Evolutionary conservation across 2,329 filamentous ascomycete species (phyloP).

Genomic region (Taxawa tesnikishii): DNA sequence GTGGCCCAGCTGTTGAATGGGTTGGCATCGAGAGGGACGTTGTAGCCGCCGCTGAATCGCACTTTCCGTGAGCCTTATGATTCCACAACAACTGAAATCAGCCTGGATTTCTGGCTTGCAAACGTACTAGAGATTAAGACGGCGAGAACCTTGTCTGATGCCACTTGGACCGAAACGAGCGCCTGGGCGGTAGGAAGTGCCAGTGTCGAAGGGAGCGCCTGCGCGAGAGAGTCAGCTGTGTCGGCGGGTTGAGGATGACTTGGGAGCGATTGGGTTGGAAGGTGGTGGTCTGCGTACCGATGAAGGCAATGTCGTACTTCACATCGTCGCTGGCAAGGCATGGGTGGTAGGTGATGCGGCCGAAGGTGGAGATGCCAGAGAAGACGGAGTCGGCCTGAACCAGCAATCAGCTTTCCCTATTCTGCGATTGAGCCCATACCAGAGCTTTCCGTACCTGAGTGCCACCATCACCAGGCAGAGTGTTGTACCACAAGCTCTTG

Average conservation of each 20-base stretch:
- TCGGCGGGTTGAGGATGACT: too few species aligned
- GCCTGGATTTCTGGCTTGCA: constrained; percentile 17
- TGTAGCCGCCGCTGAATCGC: constrained; percentile 65
- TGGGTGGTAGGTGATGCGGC: constrained; percentile 63
- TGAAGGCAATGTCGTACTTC: constrained; percentile 75
- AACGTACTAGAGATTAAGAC: constrained; percentile 75
- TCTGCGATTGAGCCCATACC: not conserved
- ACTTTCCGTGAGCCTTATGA: constrained; percentile 37
- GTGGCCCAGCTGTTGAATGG: constrained; percentile 73
- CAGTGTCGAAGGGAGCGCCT: constrained; percentile 77
- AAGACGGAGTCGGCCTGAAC: constrained; percentile 75
- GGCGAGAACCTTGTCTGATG: constrained; percentile 74
- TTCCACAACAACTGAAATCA: constrained; percentile 13
- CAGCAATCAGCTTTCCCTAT: too few species aligned
- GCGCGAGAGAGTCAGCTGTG: too few species aligned
- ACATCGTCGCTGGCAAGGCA: constrained; percentile 59
- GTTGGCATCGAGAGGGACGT: constrained; percentile 67
- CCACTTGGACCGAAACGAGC: constrained; percentile 76
- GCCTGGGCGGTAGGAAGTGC: constrained; percentile 73
- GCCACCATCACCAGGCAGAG: constrained; percentile 68
- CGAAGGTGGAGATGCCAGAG: constrained; percentile 78
- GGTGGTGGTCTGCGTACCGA: too few species aligned
- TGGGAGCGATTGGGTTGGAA: too few species aligned
- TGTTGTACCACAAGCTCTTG: constrained; percentile 71
- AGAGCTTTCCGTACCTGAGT: constrained; percentile 48